Evolutionary conservation across 2,329 filamentous ascomycete genomes (phyloP), one percentile per base, ranked within the genome.

Genomic region (Penicillium freii): DNA sequence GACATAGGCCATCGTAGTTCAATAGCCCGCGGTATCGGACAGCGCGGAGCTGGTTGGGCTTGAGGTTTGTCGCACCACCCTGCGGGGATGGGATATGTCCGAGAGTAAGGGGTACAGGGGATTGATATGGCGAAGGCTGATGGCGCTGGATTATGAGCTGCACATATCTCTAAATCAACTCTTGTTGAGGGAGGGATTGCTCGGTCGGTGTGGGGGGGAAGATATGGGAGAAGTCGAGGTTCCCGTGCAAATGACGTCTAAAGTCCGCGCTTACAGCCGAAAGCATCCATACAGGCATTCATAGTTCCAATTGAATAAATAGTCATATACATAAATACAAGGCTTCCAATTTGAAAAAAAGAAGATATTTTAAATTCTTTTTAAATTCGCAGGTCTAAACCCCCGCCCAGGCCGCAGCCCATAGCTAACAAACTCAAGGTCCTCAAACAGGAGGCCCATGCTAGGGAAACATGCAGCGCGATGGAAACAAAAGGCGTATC

Each of bases 1-100:
- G 69, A 99, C 81, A 75, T 97, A 99, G 51, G 94, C 90, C 94
- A 99, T 99, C 58, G 51, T 68, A 54, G 21, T 51, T 27, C 36
- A 48, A 25, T 29, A 23, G 38, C 51, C 50, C 7, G 44, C 52
- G 44, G 49, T 49, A 25, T 40, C 31, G 44, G 36, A 39, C 57
- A 49, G 57, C 55, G 55, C 49, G 48, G 54, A 57, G 48, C 42
- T 51, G 39, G 31, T n/a, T 36, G 38, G 58, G 57, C 53, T 65
- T 45, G 49, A 47, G 38, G 27, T 53, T 48, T 21, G 33, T 25
- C 45, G 48, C 51, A 49, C 47, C 57, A 40, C 50, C 50, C 54
- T 59, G 45, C 54, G 53, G 34, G 33, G 13, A 31, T 56, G 21
- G 19, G 13, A 17, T 19, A 34, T 34, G 23, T 36, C 34, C 13